These are phyloP conservation scores for Magnusiomyces tetraspermus DNA, from an alignment of 1,139 yeast genomes.

Conservation along the genomic window DNA sequence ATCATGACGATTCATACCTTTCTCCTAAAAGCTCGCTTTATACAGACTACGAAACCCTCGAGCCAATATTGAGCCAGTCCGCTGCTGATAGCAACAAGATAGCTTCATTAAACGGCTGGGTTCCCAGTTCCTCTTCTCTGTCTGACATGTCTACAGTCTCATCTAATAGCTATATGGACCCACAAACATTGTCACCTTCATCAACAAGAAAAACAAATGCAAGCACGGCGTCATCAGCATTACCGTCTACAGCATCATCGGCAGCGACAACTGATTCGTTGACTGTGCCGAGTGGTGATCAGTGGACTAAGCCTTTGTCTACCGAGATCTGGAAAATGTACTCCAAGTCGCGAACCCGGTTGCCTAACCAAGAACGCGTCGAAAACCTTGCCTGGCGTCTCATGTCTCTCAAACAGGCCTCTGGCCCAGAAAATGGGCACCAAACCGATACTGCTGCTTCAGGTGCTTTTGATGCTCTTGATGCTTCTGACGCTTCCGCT, in stretches of 20 bases:
- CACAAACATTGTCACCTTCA: no score
- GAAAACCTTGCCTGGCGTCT: slow-evolving; percentile 80
- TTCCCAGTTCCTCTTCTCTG: no score
- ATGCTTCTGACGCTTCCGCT: slow-evolving; percentile 16
- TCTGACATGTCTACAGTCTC: slow-evolving; percentile 1
- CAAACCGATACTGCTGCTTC: no score
- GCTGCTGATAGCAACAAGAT: no score
- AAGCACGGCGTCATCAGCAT: slow-evolving; percentile 40
- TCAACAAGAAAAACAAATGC: slow-evolving; percentile 40
- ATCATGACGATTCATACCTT: neutral
- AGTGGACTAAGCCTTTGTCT: no score
- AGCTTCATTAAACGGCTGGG: no score
- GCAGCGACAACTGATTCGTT: slow-evolving; percentile 69
- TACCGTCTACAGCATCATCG: slow-evolving; percentile 72
- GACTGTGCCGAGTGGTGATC: no score
- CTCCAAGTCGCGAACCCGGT: slow-evolving; percentile 57
- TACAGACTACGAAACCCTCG: slow-evolving; percentile 6
- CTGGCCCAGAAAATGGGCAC: no score
- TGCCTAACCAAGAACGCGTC: slow-evolving; percentile 68
- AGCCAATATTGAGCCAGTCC: slow-evolving; percentile 5
- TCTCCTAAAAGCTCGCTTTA: slow-evolving; percentile 6
- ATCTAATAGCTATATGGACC: no score
- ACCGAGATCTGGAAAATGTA: slow-evolving; percentile 74
- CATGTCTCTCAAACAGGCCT: slow-evolving; percentile 58
- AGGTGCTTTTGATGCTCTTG: neutral